phyloP scores from a whole-genome alignment of 2,329 filamentous ascomycete species.

The Sordariomycetes sp. region DNA sequence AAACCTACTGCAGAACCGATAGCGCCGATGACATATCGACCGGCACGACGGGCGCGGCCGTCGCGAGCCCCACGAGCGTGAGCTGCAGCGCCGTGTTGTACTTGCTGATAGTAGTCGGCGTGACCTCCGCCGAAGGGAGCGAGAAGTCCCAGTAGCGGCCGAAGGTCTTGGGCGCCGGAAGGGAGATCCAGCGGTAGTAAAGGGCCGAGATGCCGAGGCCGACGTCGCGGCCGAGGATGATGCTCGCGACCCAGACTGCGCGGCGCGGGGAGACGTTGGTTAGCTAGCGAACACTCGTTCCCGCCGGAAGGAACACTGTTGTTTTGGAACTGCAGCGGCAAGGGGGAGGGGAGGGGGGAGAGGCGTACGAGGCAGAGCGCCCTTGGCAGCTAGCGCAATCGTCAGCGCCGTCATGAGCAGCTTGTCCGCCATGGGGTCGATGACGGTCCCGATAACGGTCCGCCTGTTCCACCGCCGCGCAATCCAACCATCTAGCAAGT shows the following conservation, averaged over 20 bases:
- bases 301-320: not conserved
- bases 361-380: conserved; percentile 59
- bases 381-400: conserved; percentile 71
- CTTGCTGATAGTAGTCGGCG: conserved; percentile 73
- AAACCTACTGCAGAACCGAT: conserved; percentile 47
- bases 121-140: conserved; percentile 73
- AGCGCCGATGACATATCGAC: conserved; percentile 40
- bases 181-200: conserved; percentile 90
- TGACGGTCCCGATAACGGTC: conserved; percentile 87
- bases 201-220: conserved; percentile 75
- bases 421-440: conserved; percentile 97
- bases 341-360: not conserved
- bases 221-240: conserved; percentile 82
- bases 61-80: conserved; percentile 71
- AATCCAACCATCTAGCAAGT: conserved; percentile 88
- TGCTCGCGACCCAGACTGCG: conserved; percentile 69
- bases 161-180: conserved; percentile 89
- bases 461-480: conserved; percentile 76
- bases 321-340: not conserved
- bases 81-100: conserved; percentile 91
- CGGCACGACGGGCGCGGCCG: conserved; percentile 64
- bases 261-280: conserved; percentile 1
- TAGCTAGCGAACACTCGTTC: not conserved
- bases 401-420: conserved; percentile 88
- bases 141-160: conserved; percentile 94